These are phyloP conservation scores for Acorus gramineus DNA, from an alignment of 106 monocot genomes.

Conservation along the genomic window DNA sequence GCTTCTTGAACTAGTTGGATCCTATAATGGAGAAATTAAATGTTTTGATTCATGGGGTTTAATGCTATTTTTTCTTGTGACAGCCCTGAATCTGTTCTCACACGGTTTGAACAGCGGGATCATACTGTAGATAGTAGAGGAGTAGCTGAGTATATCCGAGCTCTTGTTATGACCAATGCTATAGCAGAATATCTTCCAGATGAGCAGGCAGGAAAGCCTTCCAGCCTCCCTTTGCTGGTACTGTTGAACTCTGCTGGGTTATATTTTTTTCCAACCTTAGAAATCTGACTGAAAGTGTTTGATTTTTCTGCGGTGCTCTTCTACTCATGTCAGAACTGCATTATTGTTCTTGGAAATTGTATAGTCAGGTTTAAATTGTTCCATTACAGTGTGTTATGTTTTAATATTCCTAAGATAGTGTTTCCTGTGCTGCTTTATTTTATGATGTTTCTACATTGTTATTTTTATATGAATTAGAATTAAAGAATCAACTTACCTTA, in stretches of 20 bases:
- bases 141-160: conserved; percentile 81
- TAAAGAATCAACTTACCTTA: too few species aligned
- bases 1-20: not conserved
- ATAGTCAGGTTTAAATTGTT: too few species aligned
- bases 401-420: too few species aligned
- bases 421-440: too few species aligned
- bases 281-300: not conserved
- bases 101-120: conserved; percentile 73
- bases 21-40: not conserved
- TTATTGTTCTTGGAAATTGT: too few species aligned
- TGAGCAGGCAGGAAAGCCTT: conserved; percentile 57
- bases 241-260: conserved; percentile 1
- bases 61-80: conserved; percentile 1
- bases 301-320: not conserved
- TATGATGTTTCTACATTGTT: too few species aligned
- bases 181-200: conserved; percentile 78
- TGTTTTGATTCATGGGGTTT: too few species aligned
- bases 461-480: too few species aligned
- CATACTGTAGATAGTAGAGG: conserved; percentile 78
- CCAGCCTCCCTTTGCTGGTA: conserved; percentile 80
- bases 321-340: not conserved
- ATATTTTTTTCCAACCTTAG: not conserved
- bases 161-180: conserved; percentile 74
- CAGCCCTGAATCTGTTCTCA: conserved; percentile 84
- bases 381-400: too few species aligned